phyloP scores from a whole-genome alignment of 352 stramenopile genomes.

The Phytopythium helicoides region DNA sequence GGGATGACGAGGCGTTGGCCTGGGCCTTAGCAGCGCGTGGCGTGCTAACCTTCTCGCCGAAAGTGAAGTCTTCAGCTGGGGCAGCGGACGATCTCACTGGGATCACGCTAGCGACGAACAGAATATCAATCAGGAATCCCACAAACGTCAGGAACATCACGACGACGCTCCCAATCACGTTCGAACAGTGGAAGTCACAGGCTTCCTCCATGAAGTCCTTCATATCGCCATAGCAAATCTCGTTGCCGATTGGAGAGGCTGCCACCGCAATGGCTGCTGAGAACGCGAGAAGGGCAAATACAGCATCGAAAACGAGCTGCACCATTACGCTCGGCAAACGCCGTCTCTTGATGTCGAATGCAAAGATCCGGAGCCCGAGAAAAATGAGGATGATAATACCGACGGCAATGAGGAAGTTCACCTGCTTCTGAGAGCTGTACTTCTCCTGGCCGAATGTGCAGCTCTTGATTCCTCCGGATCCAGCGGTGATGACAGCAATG shows the following conservation, averaged over 20 bases:
- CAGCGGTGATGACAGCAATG: slow-evolving; percentile 34
- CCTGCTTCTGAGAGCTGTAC: slow-evolving; percentile 49
- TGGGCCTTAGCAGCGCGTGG: slow-evolving; percentile 37
- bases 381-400: slow-evolving; percentile 32
- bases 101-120: slow-evolving; percentile 51
- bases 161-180: slow-evolving; percentile 48
- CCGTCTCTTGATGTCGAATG: slow-evolving; percentile 59
- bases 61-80: slow-evolving; percentile 46
- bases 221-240: slow-evolving; percentile 48
- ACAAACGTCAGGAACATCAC: slow-evolving; percentile 55
- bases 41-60: slow-evolving; percentile 32
- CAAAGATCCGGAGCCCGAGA: slow-evolving; percentile 32
- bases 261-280: slow-evolving; percentile 47
- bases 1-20: slow-evolving; percentile 11
- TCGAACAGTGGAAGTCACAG: slow-evolving; percentile 63
- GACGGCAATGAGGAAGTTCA: slow-evolving; percentile 57
- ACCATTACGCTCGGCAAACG: slow-evolving; percentile 35
- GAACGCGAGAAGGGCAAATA: slow-evolving; percentile 64
- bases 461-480: slow-evolving; percentile 41
- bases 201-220: slow-evolving; percentile 56
- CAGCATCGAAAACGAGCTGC: slow-evolving; percentile 41
- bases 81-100: slow-evolving; percentile 7
- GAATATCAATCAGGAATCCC: slow-evolving; percentile 48
- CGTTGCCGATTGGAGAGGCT: slow-evolving; percentile 44
- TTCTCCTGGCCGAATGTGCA: slow-evolving; percentile 47